Evolutionary conservation across 2,329 filamentous ascomycete species (phyloP), one percentile per base, ranked within the genome.

Genomic region (Coniochaeta sp.): DNA sequence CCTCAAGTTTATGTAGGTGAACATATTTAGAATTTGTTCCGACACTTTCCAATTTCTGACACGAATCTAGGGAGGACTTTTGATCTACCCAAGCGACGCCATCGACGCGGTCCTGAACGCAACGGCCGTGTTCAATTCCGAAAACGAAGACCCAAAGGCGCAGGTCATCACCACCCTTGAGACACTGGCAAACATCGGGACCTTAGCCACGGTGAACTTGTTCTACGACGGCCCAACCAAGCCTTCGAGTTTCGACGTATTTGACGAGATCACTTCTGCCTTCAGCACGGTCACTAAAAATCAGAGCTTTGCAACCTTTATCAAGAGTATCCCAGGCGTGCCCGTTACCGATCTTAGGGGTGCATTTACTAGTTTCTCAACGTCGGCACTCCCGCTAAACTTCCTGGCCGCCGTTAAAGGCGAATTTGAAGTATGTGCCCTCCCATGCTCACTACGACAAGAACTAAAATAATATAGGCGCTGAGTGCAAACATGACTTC

Each of bases 211-310:
- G 16, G 61, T 65, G 2, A 55, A 71, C 3, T 62, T 67, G 36
- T 71, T 71, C 61, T 66, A 71, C 59, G 70, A 72, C 55, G 70
- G 70, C 3, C 68, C 70, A 0, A 55, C 60, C 6, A 65, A 66
- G 34, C 67, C 68, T 4, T 38, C 58, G 16, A 61, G 56, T 8
- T 68, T 72, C 31, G 59, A 63, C 44, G 38, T 64, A 14, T 72
- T 68, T 33, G 64, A 68, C 24, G 61, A 47, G 1, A 63, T 70
- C 24, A 38, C 58, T 0, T 34, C 61, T 11, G 31, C 61, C 9
- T 34, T 60, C 40, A 58, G 59, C 34, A 59, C 57, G 5, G 60
- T 61, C n/a, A 34, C 59, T 9, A 19, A 14, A 8, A 38, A 34
- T 1, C 63, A 64, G 57, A 58, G 43, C 12, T 67, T 64, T 58